A percentile compares a stretch with the other conserved stretches of the same genome.
phyloP scores from a whole-genome alignment of 2,329 filamentous ascomycete genomes.

The Nemania diffusa region DNA sequence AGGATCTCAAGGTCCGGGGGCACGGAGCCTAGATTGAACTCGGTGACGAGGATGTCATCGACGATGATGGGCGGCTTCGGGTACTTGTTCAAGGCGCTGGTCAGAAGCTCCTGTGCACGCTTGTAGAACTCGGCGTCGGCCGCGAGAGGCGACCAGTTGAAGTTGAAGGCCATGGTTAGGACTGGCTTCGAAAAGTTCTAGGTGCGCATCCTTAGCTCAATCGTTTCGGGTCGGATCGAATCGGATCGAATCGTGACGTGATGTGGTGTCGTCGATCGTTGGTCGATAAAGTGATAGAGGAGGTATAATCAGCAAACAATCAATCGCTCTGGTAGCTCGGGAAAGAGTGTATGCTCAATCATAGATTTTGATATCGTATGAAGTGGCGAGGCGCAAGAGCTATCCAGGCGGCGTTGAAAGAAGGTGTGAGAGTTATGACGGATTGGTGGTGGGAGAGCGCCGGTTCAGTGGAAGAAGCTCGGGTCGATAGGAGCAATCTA shows the following conservation, averaged over 20 bases:
- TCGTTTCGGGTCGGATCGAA: background rate
- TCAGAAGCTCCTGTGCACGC: conserved; percentile 92
- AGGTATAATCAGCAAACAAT: background rate
- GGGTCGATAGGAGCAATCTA: conserved; percentile 22
- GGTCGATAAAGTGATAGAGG: background rate
- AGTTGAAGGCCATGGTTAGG: conserved; percentile 95
- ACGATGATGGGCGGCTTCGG: conserved; percentile 99
- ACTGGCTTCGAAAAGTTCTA: conserved; percentile 49
- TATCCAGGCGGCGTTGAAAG: conserved; percentile 13
- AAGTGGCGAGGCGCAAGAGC: conserved; percentile 6
- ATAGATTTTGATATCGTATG: background rate
- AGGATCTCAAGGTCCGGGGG: conserved; percentile 96
- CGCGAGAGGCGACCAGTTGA: conserved; percentile 99
- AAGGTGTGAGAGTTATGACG: background rate
- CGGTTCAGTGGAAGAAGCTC: conserved; percentile 24
- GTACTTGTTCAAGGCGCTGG: conserved; percentile 94
- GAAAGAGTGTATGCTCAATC: conserved; percentile 3
- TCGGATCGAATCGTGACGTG: conserved; percentile 11
- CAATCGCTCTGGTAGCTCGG: conserved; percentile 9
- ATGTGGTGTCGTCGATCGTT: conserved; percentile 13
- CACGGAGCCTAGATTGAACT: conserved; percentile 94
- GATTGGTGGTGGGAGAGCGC: conserved; percentile 16
- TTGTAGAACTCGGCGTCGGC: conserved; percentile 92
- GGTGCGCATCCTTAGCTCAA: conserved; percentile 41
- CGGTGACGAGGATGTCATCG: conserved; percentile 98